These are phyloP conservation scores for Myotisia sp. DNA, from an alignment of 2,329 filamentous ascomycete genomes.

Conservation along the genomic window DNA sequence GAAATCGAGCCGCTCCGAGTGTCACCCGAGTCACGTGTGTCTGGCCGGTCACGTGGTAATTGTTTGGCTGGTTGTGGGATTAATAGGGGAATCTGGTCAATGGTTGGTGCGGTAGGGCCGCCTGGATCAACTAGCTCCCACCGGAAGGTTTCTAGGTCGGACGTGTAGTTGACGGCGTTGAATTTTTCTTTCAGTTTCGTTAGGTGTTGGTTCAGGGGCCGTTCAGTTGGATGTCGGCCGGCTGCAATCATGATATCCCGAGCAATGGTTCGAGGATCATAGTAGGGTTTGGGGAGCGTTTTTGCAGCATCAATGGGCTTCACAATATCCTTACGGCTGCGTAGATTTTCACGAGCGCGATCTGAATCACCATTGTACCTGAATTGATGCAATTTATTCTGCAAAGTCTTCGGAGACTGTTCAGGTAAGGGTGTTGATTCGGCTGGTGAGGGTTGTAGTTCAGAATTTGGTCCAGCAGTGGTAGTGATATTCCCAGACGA, in stretches of 20 bases:
- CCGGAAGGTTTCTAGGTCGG: slow-evolving; percentile 44
- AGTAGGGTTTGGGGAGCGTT: slow-evolving; percentile 34
- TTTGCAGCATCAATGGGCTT: slow-evolving; percentile 30
- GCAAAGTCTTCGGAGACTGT: too few species aligned
- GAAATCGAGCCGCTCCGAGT: too few species aligned
- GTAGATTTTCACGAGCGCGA: too few species aligned
- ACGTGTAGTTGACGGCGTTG: slow-evolving; percentile 28
- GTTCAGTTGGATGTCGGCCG: slow-evolving; percentile 46
- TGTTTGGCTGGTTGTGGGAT: slow-evolving; percentile 4
- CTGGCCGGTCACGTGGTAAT: background rate
- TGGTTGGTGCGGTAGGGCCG: slow-evolving; percentile 25
- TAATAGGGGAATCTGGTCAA: slow-evolving; percentile 16
- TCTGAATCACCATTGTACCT: background rate
- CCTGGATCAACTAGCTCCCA: slow-evolving; percentile 50
- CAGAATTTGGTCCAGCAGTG: too few species aligned
- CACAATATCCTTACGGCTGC: slow-evolving; percentile 26
- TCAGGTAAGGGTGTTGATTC: too few species aligned
- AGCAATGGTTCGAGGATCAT: slow-evolving; percentile 49
- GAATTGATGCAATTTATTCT: background rate
- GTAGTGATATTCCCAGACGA: too few species aligned
- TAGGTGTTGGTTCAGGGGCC: slow-evolving; percentile 46
- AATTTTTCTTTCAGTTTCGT: slow-evolving; percentile 33
- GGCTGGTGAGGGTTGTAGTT: background rate
- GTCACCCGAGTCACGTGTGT: too few species aligned
- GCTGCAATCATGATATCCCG: slow-evolving; percentile 48